Evolutionary conservation across 495 filamentous ascomycete genomes (phyloP), one percentile per base, ranked within the genome.

Genomic region (Tuber magnatum): DNA sequence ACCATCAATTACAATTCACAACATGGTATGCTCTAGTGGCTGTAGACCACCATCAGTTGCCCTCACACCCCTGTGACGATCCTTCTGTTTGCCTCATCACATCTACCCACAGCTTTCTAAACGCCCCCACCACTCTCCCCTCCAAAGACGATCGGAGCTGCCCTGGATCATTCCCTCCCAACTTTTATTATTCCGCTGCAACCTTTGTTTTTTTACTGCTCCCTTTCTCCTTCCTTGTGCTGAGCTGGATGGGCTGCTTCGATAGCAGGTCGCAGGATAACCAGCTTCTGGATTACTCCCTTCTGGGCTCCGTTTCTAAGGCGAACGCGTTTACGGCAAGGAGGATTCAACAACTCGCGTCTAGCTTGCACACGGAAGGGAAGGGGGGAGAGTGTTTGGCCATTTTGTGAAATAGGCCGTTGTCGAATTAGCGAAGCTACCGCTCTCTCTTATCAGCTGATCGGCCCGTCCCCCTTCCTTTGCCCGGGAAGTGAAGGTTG

Each of bases 331-430:
- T 81, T 41, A 81, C 80, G n/a, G 80, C 80, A 38, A 79, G 56
- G 69, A 78, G 80, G 75, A 81, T 81, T 41, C 48, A 79, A 46
- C 81, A 80, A 65, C 78, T 83, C 38, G 71, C 80, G 18, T 82
- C 78, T 38, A 82, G 81, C 68, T 73, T 82, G 48, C 78, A 82
- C 42, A 80, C 78, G 35, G 80, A 82, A 69, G 81, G 78, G 61
- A 82, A 80, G 69, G 80, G 81, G 70, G 80, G 81, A 20, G 81
- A 82, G 71, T 76, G 78, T 75, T 74, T 80, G 77, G 81, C 78
- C 68, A 75, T 74, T 40, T 78, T 74, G 42, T 82, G 80, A 81
- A 72, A 80, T 39, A 28, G 43, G 68, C 14, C 56, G 18, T 65
- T 35, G 28, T 35, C 28, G 28, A 65, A 65, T 65, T 35, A 65